Percentiles rank a stretch among this genome's conserved stretches.
Conservation (phyloP, 148 eudicot genomes). For the Fallopia convolvulus region DNA sequence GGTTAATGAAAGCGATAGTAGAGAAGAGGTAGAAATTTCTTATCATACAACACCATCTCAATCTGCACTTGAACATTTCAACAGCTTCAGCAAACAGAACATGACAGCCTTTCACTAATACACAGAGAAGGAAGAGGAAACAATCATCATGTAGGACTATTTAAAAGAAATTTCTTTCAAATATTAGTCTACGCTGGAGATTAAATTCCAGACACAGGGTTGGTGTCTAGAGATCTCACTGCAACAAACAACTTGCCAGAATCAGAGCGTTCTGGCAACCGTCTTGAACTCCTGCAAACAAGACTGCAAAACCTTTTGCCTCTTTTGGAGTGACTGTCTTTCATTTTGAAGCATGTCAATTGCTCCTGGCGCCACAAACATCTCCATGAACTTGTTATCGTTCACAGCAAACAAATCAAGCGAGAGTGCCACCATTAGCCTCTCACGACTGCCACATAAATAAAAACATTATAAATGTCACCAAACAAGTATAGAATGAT, state of each 20-base stretch:
- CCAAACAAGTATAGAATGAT: background rate
- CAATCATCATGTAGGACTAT: background rate
- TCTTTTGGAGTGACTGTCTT: constrained; percentile 68
- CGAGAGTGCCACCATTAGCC: constrained; percentile 74
- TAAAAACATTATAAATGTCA: background rate
- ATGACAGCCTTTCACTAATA: background rate
- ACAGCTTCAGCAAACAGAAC: background rate
- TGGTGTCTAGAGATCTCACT: background rate
- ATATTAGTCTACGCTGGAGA: background rate
- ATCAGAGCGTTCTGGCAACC: constrained; percentile 66
- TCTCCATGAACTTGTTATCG: constrained; percentile 93
- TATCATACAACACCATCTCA: background rate
- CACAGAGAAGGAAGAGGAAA: background rate
- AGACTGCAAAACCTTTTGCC: constrained; percentile 79
- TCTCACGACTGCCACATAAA: constrained; percentile 52
- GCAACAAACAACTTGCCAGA: background rate
- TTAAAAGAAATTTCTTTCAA: background rate
- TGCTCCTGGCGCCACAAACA: constrained; percentile 96
- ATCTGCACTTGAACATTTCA: background rate
- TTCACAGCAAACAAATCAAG: constrained; percentile 82
- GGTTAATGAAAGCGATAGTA: too few species aligned
- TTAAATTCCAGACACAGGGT: background rate
- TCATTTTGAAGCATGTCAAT: constrained; percentile 74
- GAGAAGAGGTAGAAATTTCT: background rate
- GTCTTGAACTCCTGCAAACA: constrained; percentile 86